Evolutionary conservation across 1,284 basidiomycete species (phyloP).

Genomic region (Ganoderma meredithae): DNA sequence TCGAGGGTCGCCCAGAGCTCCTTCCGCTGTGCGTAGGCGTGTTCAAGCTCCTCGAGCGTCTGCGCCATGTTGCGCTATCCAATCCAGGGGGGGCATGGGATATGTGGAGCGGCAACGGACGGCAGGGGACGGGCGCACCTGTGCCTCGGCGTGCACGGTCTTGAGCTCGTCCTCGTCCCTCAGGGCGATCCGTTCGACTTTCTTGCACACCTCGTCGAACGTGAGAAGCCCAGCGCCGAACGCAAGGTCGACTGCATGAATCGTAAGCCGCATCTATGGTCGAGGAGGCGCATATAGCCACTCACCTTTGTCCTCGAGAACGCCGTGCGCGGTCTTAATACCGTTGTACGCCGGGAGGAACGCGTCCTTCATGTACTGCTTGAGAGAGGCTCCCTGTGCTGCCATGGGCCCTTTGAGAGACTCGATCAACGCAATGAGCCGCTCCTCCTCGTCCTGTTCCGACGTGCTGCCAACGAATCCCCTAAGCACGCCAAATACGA

Average conservation of each 20-base stretch:
- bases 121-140: constrained; percentile 40
- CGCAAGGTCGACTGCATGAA: constrained; percentile 48
- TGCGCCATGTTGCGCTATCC: constrained; percentile 41
- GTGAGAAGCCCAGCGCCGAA: constrained; percentile 55
- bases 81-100: constrained; percentile 13
- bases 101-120: neutral
- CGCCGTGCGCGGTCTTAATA: constrained; percentile 52
- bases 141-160: constrained; percentile 46
- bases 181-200: constrained; percentile 52
- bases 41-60: constrained; percentile 51
- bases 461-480: constrained; percentile 22
- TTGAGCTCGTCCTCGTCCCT: constrained; percentile 52
- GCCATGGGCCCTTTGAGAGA: constrained; percentile 57
- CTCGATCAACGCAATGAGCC: constrained; percentile 52
- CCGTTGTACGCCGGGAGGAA: constrained; percentile 60
- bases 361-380: constrained; percentile 57
- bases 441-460: constrained; percentile 42
- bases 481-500: constrained; percentile 8
- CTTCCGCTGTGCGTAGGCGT: constrained; percentile 53
- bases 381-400: constrained; percentile 49
- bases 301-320: constrained; percentile 49
- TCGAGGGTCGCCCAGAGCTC: constrained; percentile 55
- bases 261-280: neutral
- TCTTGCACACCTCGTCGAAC: constrained; percentile 63
- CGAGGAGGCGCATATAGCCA: constrained; percentile 16